These are phyloP conservation scores for Plenodomus biglobosus DNA, from an alignment of 2,329 filamentous ascomycete species.

Conservation along the genomic window DNA sequence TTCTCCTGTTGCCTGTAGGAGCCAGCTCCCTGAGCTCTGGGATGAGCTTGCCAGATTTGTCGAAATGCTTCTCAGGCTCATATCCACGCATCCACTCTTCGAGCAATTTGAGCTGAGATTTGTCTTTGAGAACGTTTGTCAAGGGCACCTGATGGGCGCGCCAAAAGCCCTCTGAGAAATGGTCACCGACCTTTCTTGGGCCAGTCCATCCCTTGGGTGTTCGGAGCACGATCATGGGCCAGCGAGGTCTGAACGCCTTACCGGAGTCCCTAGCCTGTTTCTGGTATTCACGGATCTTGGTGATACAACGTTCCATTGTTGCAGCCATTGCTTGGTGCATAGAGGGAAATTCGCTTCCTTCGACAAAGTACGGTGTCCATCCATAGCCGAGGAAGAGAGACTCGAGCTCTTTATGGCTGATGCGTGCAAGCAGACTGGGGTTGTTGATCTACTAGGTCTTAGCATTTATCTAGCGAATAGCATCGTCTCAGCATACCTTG, in stretches of 20 bases:
- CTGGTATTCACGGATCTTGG: conserved; percentile 68
- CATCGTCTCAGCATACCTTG: conserved; percentile 59
- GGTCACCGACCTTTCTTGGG: conserved; percentile 69
- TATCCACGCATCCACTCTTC: conserved; percentile 79
- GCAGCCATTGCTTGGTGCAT: conserved; percentile 84
- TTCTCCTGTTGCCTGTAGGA: conserved; percentile 66
- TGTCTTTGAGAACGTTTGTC: conserved; percentile 66
- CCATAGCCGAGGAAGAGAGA: conserved; percentile 72
- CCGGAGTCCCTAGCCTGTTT: conserved; percentile 70
- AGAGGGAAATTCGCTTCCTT: conserved; percentile 69
- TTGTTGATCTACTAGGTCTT: conserved; percentile 44
- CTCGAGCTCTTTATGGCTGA: conserved; percentile 72
- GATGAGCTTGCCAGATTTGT: conserved; percentile 63
- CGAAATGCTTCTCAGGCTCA: conserved; percentile 71
- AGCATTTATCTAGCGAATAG: conserved; percentile 1
- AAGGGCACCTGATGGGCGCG: conserved; percentile 77
- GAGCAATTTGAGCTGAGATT: conserved; percentile 65
- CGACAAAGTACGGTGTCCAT: conserved; percentile 79
- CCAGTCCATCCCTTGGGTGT: conserved; percentile 81
- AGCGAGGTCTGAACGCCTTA: conserved; percentile 68
- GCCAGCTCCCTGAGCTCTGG: conserved; percentile 65
- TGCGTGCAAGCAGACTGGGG: conserved; percentile 64
- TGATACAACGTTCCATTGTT: conserved; percentile 71
- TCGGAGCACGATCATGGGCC: conserved; percentile 78
- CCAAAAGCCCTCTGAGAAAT: conserved; percentile 77